Conservation (phyloP, 768 basidiomycete genomes). For the Rhizopogon roseolus region DNA sequence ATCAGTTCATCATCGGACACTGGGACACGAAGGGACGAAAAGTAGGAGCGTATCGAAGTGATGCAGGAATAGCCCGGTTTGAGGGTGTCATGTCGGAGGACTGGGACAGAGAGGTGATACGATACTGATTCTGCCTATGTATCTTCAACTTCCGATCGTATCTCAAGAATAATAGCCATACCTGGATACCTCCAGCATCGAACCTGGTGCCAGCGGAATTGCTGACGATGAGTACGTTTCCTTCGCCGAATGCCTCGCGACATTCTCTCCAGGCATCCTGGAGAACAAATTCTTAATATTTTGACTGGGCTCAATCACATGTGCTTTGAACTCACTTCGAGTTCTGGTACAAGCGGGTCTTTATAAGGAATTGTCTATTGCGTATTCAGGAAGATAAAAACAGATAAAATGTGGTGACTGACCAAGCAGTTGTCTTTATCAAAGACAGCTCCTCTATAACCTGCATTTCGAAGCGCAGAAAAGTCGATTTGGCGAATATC, state of each 20-base stretch:
- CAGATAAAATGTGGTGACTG: conserved; percentile 19
- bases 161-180: conserved; percentile 28
- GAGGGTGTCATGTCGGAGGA: conserved; percentile 67
- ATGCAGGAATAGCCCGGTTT: conserved; percentile 86
- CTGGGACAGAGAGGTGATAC: conserved; percentile 71
- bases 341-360: conserved; percentile 73
- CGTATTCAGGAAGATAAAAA: background rate
- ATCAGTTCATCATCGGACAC: conserved; percentile 63
- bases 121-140: conserved; percentile 85
- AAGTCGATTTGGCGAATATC: conserved; percentile 87
- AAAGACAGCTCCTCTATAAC: conserved; percentile 87
- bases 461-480: conserved; percentile 59
- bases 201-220: conserved; percentile 87
- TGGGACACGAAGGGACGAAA: conserved; percentile 53
- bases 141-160: background rate
- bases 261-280: conserved; percentile 78
- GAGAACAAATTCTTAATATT: background rate
- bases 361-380: conserved; percentile 73
- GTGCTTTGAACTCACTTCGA: conserved; percentile 45
- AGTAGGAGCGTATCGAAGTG: conserved; percentile 66
- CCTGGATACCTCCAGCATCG: conserved; percentile 78
- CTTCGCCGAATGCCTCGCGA: conserved; percentile 64
- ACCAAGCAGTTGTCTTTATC: conserved; percentile 99
- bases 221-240: conserved; percentile 84
- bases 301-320: background rate